Conservation (phyloP, 441 rosid species). For the Sinapis alba region DNA sequence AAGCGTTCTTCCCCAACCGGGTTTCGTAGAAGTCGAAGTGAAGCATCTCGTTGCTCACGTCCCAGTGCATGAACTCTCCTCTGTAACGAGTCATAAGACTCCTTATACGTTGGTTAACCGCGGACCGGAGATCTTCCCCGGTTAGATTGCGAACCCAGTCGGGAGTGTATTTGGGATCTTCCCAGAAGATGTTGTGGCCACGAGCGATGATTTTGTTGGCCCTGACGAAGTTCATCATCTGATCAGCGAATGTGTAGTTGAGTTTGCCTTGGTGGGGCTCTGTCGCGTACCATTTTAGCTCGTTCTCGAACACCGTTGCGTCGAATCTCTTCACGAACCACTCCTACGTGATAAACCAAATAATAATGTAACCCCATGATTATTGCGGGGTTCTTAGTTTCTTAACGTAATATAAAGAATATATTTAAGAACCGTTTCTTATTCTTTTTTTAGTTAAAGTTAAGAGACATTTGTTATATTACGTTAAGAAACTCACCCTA, state of each 20-base stretch:
- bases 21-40: slow-evolving; percentile 80
- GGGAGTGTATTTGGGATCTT: slow-evolving; percentile 72
- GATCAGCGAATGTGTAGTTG: slow-evolving; percentile 67
- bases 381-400: no score
- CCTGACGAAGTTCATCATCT: slow-evolving; percentile 63
- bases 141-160: slow-evolving; percentile 58
- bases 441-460: no score
- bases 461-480: no score
- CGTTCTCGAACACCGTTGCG: slow-evolving; percentile 85
- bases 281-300: slow-evolving; percentile 87
- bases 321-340: slow-evolving; percentile 85
- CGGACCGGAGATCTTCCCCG: slow-evolving; percentile 47
- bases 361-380: neutral
- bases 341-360: slow-evolving; percentile 43
- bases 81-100: slow-evolving; percentile 77
- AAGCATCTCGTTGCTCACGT: slow-evolving; percentile 92
- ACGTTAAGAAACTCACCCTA: no score
- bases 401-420: no score
- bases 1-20: slow-evolving; percentile 63
- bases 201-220: slow-evolving; percentile 59
- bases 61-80: slow-evolving; percentile 81
- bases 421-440: no score
- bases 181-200: slow-evolving; percentile 95
- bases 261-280: slow-evolving; percentile 64
- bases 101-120: slow-evolving; percentile 58